Conservation (phyloP, 1,284 basidiomycete species). For the Marasmius oreades region DNA sequence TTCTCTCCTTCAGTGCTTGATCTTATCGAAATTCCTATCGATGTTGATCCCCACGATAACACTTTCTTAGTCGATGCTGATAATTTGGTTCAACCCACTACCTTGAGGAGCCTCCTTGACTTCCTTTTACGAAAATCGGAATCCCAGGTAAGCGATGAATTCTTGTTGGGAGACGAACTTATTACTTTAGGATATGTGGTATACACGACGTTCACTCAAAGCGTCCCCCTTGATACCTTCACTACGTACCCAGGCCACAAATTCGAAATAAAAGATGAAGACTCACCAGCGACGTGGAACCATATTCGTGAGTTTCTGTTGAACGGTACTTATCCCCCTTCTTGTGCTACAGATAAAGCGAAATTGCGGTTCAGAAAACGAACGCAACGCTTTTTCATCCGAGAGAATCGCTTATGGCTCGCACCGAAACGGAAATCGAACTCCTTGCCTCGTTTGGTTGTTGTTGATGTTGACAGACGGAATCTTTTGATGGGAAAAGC, state of each 20-base stretch:
- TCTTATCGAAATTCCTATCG: not conserved
- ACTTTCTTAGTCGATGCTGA: not conserved
- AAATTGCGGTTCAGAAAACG: not conserved
- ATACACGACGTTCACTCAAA: not conserved
- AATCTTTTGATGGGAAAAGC: not conserved
- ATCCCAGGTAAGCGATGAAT: not conserved
- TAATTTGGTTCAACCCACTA: not conserved
- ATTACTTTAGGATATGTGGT: not conserved
- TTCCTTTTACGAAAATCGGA: not conserved
- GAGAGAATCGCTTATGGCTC: not conserved
- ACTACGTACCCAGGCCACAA: not conserved
- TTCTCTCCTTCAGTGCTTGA: not conserved
- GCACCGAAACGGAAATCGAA: not conserved
- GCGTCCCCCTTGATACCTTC: not conserved
- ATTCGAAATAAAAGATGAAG: not conserved
- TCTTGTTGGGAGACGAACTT: not conserved
- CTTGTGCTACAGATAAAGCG: not conserved
- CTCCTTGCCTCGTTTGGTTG: not conserved
- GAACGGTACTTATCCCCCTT: not conserved
- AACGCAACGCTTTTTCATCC: not conserved
- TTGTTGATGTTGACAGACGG: not conserved
- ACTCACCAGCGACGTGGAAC: not conserved
- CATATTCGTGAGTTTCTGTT: not conserved
- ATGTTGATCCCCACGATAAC: not conserved
- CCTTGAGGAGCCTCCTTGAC: not conserved